Evolutionary conservation across 2,329 filamentous ascomycete species (phyloP).

Genomic region (Neopestalotiopsis sp.): DNA sequence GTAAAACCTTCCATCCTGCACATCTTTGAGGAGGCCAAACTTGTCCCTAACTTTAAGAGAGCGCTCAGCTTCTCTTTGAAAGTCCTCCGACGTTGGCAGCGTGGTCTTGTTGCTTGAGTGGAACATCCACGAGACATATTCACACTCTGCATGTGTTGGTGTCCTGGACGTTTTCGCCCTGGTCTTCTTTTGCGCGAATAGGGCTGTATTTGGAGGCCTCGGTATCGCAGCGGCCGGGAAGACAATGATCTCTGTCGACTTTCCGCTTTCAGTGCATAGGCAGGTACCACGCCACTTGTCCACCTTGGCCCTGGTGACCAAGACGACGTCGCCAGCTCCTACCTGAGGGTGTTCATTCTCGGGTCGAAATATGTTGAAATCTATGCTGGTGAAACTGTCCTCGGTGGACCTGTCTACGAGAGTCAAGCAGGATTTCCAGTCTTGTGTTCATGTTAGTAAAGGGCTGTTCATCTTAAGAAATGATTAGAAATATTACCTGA

Average conservation of each 20-base stretch:
- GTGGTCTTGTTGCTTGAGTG: constrained; percentile 46
- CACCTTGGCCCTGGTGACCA: constrained; percentile 65
- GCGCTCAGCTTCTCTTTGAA: constrained; percentile 40
- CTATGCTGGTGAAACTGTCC: constrained; percentile 42
- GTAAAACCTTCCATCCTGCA: constrained; percentile 61
- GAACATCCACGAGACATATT: constrained; percentile 55
- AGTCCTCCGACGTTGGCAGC: constrained; percentile 50
- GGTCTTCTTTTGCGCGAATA: constrained; percentile 32
- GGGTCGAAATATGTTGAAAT: constrained; percentile 66
- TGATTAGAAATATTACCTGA: constrained; percentile 46
- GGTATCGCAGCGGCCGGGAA: constrained; percentile 48
- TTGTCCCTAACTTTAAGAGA: constrained; percentile 58
- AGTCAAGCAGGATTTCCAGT: constrained; percentile 64
- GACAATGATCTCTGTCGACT: constrained; percentile 48
- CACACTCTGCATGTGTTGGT: constrained; percentile 38
- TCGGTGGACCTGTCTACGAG: constrained; percentile 64
- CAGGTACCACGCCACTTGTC: constrained; percentile 27
- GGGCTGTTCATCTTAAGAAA: neutral
- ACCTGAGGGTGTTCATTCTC: constrained; percentile 53
- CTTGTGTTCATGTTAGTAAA: constrained; percentile 38
- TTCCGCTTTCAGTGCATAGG: constrained; percentile 50
- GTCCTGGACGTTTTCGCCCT: constrained; percentile 17
- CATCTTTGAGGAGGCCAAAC: constrained; percentile 68
- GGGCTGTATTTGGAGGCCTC: constrained; percentile 41
- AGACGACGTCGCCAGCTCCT: constrained; percentile 64